Conservation (phyloP, 805 yeast species). For the Suhomyces tanzawaensis region DNA sequence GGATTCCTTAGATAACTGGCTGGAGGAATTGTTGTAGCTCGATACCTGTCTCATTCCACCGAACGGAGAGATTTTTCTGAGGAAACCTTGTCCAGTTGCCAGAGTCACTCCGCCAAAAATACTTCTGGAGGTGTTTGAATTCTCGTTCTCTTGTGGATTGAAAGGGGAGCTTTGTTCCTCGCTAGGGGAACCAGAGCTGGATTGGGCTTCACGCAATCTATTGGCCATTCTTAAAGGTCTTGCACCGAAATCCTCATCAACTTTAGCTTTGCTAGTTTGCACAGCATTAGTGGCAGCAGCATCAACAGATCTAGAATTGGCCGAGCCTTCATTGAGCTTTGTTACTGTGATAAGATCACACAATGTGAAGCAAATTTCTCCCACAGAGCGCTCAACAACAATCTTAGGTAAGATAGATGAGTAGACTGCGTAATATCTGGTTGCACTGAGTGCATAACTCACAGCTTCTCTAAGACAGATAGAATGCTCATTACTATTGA, state of each 20-base stretch:
- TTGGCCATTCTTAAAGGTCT: slow-evolving; percentile 70
- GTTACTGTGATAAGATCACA: slow-evolving; percentile 59
- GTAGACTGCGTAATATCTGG: slow-evolving; percentile 70
- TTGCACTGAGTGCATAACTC: slow-evolving; percentile 71
- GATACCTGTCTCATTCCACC: slow-evolving; percentile 8
- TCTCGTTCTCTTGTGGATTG: slow-evolving; percentile 1
- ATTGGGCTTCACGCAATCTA: slow-evolving; percentile 34
- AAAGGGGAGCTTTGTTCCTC: slow-evolving; percentile 1
- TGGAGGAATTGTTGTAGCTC: neutral
- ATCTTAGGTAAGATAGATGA: slow-evolving; percentile 64
- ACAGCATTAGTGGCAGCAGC: slow-evolving; percentile 4
- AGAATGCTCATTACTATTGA: slow-evolving; percentile 38
- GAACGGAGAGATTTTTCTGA: slow-evolving; percentile 14
- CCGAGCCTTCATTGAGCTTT: slow-evolving; percentile 35
- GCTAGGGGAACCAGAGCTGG: neutral
- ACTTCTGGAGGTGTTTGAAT: slow-evolving; percentile 1
- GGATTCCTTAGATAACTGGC: neutral
- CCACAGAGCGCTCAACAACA: slow-evolving; percentile 70
- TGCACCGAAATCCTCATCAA: slow-evolving; percentile 37
- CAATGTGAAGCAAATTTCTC: slow-evolving; percentile 66
- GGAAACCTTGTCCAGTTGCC: slow-evolving; percentile 10
- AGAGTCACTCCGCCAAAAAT: slow-evolving; percentile 3
- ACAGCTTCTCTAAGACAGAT: slow-evolving; percentile 60
- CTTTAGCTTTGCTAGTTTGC: neutral
- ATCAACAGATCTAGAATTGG: slow-evolving; percentile 8